These are phyloP conservation scores for Picea abies DNA, from an alignment of 83 land plant species.

Conservation along the genomic window DNA sequence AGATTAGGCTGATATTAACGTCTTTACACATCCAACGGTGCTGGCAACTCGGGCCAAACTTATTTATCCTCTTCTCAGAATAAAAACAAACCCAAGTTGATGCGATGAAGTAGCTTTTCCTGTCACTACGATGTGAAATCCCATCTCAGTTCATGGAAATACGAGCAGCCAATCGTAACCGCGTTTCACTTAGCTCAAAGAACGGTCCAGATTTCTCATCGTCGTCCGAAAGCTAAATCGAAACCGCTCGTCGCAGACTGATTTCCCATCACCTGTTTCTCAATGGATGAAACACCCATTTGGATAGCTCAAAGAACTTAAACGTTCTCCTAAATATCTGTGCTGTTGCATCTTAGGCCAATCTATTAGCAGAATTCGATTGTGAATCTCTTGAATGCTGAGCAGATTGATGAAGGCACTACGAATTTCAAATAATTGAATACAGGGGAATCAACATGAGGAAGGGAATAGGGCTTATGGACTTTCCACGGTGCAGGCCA, in stretches of 20 bases:
- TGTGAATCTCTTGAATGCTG: neutral
- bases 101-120: too few species aligned
- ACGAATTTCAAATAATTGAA: neutral
- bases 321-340: neutral
- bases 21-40: too few species aligned
- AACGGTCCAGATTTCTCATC: too few species aligned
- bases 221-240: neutral
- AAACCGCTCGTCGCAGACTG: neutral
- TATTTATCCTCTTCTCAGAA: too few species aligned
- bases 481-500: neutral
- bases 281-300: neutral
- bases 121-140: too few species aligned
- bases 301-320: too few species aligned
- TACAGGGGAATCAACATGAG: neutral
- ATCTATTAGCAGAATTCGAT: neutral
- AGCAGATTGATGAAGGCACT: neutral
- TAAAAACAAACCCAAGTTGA: too few species aligned
- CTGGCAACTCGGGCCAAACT: too few species aligned
- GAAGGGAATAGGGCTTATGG: neutral
- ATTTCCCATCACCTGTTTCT: constrained; percentile 13
- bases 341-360: neutral
- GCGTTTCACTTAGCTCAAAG: too few species aligned
- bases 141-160: too few species aligned
- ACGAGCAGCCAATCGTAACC: too few species aligned
- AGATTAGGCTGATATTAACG: too few species aligned